Conservation (phyloP, 2,329 filamentous ascomycete species). For the Alternaria novae-zelandiae region DNA sequence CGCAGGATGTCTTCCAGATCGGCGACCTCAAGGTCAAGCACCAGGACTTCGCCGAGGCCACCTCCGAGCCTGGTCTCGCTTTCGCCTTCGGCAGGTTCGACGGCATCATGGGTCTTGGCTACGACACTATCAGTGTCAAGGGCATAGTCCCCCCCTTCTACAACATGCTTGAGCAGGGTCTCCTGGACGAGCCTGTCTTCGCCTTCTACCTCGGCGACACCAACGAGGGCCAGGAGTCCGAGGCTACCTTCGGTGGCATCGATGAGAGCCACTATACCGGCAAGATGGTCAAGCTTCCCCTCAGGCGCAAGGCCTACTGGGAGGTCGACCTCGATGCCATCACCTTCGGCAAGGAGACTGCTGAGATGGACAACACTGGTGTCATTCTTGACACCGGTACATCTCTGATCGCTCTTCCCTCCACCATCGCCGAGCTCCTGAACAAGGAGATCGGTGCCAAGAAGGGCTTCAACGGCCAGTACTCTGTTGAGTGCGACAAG, state of each 20-base stretch:
- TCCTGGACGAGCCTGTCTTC: conserved; percentile 91
- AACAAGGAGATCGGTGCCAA: conserved; percentile 98
- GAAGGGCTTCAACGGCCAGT: conserved; percentile 97
- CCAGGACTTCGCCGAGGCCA: conserved; percentile 96
- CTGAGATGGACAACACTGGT: conserved; percentile 91
- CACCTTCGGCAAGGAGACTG: conserved; percentile 82
- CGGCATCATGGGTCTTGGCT: conserved; percentile 93
- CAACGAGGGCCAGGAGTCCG: conserved; percentile 76
- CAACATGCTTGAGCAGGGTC: conserved; percentile 87
- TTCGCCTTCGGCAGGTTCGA: conserved; percentile 98
- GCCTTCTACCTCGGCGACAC: conserved; percentile 91
- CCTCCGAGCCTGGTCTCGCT: conserved; percentile 90
- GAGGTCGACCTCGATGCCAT: conserved; percentile 96
- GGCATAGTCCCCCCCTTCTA: conserved; percentile 94
- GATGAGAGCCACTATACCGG: conserved; percentile 83
- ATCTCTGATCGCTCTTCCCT: conserved; percentile 93
- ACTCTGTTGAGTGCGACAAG: conserved; percentile 87
- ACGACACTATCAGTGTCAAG: conserved; percentile 97
- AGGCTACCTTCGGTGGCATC: conserved; percentile 87
- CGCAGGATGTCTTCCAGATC: conserved; percentile 83
- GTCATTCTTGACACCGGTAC: conserved; percentile 98
- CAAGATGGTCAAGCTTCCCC: conserved; percentile 89
- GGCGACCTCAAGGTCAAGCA: conserved; percentile 87
- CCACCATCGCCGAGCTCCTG: conserved; percentile 89
- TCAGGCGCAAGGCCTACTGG: conserved; percentile 99